Percentiles rank a stretch among this genome's conserved stretches.
Conservation (phyloP, 2,329 filamentous ascomycete genomes). For the Fusarium setosum region DNA sequence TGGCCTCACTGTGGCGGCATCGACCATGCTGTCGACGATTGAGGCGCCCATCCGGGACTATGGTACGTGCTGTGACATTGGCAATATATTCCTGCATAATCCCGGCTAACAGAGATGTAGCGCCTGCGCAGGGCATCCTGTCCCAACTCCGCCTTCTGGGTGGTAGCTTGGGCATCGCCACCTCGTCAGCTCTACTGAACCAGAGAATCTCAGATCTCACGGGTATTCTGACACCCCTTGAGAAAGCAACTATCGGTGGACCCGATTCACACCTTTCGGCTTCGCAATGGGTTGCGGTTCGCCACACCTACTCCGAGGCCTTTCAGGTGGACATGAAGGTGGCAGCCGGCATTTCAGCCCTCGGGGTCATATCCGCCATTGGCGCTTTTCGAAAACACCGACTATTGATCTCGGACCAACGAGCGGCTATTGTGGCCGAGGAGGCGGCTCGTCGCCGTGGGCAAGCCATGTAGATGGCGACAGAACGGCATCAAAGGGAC, state of each 20-base stretch:
- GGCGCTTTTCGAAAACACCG: conserved; percentile 50
- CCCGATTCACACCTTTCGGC: conserved; percentile 37
- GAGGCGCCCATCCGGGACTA: conserved; percentile 58
- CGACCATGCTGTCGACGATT: conserved; percentile 57
- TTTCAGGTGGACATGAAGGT: conserved; percentile 61
- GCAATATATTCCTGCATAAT: not conserved
- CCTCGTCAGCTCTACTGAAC: conserved; percentile 60
- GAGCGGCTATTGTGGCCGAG: conserved; percentile 25
- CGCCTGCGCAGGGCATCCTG: conserved; percentile 63
- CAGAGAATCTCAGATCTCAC: conserved; percentile 45
- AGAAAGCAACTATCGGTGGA: conserved; percentile 43
- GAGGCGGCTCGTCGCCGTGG: conserved; percentile 28
- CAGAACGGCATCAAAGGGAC: no score
- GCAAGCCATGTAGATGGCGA: conserved; percentile 5
- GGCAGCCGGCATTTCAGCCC: conserved; percentile 54
- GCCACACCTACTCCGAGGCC: conserved; percentile 55
- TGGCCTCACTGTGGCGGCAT: conserved; percentile 58
- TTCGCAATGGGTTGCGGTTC: conserved; percentile 47
- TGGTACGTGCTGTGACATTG: conserved; percentile 46
- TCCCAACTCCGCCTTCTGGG: conserved; percentile 64
- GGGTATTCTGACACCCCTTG: conserved; percentile 41
- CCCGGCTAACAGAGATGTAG: conserved; percentile 45
- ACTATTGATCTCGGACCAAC: conserved; percentile 33
- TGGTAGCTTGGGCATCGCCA: conserved; percentile 65
- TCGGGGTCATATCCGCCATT: conserved; percentile 53